Percentiles rank a stretch among this genome's conserved stretches.
Evolutionary conservation across 192 early-diverging fungal species (phyloP).

Genomic region (Backusella psychrophila): DNA sequence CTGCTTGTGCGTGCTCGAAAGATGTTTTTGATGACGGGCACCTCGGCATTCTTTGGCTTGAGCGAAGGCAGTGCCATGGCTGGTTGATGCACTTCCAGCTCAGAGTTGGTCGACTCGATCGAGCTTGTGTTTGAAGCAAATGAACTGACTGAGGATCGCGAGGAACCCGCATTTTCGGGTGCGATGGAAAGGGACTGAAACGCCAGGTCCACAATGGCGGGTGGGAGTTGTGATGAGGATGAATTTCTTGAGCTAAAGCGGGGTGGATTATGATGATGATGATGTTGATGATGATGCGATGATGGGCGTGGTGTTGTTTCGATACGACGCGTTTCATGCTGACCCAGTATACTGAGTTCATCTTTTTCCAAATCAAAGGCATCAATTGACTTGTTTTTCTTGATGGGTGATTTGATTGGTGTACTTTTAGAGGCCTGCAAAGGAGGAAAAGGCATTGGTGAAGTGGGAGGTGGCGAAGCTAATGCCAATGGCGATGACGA

Average conservation of each 20-base stretch:
- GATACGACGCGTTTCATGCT: neutral
- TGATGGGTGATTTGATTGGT: neutral
- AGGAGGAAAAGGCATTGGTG: neutral
- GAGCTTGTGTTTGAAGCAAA: neutral
- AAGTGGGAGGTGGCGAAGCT: constrained; percentile 3
- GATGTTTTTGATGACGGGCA: neutral
- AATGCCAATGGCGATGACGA: neutral
- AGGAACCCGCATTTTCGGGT: neutral
- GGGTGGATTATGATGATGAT: neutral
- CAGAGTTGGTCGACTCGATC: neutral
- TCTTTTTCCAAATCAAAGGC: neutral
- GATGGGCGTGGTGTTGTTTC: neutral
- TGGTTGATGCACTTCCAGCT: constrained; percentile 11
- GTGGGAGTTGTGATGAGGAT: neutral
- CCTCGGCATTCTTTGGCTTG: neutral
- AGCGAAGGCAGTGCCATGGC: constrained; percentile 25
- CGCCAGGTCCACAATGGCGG: neutral
- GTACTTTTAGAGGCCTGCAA: constrained; percentile 18
- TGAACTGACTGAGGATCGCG: neutral
- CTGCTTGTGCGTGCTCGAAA: constrained; percentile 17
- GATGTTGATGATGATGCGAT: neutral
- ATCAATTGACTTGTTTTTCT: neutral
- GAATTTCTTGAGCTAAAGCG: neutral
- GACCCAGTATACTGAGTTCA: neutral
- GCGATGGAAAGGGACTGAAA: neutral